Conservation (phyloP, 2,329 filamentous ascomycete species). For the Calycina herbarum region DNA sequence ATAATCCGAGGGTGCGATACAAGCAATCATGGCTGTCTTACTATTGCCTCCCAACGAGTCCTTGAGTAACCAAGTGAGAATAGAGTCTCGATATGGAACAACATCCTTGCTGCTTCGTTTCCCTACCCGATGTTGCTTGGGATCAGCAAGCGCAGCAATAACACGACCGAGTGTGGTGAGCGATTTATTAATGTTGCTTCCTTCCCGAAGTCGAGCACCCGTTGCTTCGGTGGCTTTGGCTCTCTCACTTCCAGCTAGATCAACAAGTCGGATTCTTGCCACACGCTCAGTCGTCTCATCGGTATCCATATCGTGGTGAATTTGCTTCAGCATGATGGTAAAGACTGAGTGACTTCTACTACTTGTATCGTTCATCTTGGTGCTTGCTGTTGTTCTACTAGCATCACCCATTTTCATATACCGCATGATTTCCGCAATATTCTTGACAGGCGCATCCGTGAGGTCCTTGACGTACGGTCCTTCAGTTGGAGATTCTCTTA, state of each 20-base stretch:
- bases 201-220: slow-evolving; percentile 84
- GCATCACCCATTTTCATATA: slow-evolving; percentile 88
- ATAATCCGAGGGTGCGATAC: slow-evolving; percentile 92
- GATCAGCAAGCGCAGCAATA: slow-evolving; percentile 81
- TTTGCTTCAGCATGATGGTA: slow-evolving; percentile 96
- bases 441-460: slow-evolving; percentile 88
- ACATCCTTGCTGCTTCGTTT: slow-evolving; percentile 67
- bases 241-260: slow-evolving; percentile 90
- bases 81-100: slow-evolving; percentile 91
- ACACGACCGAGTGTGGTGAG: slow-evolving; percentile 93
- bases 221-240: slow-evolving; percentile 96
- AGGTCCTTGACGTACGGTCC: slow-evolving; percentile 97
- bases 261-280: slow-evolving; percentile 90
- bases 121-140: slow-evolving; percentile 58
- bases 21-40: slow-evolving; percentile 99
- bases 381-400: slow-evolving; percentile 86
- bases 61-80: slow-evolving; percentile 82
- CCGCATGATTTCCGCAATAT: slow-evolving; percentile 81
- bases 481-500: slow-evolving; percentile 91
- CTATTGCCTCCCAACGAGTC: slow-evolving; percentile 95
- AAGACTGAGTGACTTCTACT: slow-evolving; percentile 97
- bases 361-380: slow-evolving; percentile 99
- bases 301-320: slow-evolving; percentile 95
- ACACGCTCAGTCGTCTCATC: slow-evolving; percentile 96
- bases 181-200: slow-evolving; percentile 98